Conservation (phyloP, 2,329 filamentous ascomycete genomes). For the Aspergillus texensis region DNA sequence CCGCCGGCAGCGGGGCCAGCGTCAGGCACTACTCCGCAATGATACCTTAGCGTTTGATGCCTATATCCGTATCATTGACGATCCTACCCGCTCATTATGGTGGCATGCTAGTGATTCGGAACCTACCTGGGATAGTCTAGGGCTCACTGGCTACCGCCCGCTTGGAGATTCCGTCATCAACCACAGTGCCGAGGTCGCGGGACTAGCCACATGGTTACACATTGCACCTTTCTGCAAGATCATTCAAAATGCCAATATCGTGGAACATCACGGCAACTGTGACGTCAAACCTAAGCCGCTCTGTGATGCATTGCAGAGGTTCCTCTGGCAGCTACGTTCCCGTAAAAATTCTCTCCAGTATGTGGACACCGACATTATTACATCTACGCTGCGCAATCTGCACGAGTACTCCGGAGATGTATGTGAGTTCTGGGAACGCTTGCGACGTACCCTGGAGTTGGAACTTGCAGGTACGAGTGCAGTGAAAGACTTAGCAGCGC, state of each 20-base stretch:
- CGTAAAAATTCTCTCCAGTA: slow-evolving; percentile 43
- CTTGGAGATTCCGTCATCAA: slow-evolving; percentile 50
- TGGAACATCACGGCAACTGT: slow-evolving; percentile 51
- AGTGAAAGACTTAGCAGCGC: slow-evolving; percentile 42
- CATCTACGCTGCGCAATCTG: slow-evolving; percentile 43
- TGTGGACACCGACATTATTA: slow-evolving; percentile 46
- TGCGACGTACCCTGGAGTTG: slow-evolving; percentile 55
- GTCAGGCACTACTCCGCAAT: slow-evolving; percentile 60
- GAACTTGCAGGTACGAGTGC: slow-evolving; percentile 53
- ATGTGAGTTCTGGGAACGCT: slow-evolving; percentile 57
- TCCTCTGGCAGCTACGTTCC: slow-evolving; percentile 55
- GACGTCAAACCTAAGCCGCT: slow-evolving; percentile 54
- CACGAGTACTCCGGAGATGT: slow-evolving; percentile 55
- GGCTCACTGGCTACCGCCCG: slow-evolving; percentile 60
- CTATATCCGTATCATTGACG: slow-evolving; percentile 63
- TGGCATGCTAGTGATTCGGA: slow-evolving; percentile 60
- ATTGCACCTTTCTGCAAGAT: slow-evolving; percentile 62
- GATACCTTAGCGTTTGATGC: slow-evolving; percentile 65
- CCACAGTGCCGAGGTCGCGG: slow-evolving; percentile 54
- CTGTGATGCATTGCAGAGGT: slow-evolving; percentile 53
- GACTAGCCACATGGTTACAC: slow-evolving; percentile 61
- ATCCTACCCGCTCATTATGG: slow-evolving; percentile 63
- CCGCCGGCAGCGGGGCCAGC: slow-evolving; percentile 58
- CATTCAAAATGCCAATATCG: slow-evolving; percentile 52
- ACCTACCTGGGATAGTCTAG: slow-evolving; percentile 58